Conservation (phyloP, 2,329 filamentous ascomycete species). For the Colletotrichum neosansevieriae region DNA sequence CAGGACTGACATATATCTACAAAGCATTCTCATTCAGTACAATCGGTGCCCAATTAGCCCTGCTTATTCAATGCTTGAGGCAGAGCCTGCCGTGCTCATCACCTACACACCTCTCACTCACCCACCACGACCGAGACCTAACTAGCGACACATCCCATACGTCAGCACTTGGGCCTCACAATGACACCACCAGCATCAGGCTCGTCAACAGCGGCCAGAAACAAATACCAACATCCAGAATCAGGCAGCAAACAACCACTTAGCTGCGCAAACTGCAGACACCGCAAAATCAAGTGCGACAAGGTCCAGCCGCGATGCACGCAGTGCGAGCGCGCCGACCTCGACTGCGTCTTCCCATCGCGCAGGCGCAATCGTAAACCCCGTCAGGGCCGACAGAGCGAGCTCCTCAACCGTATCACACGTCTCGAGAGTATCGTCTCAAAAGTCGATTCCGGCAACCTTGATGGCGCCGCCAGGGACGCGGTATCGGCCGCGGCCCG, state of each 20-base stretch:
- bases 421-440: constrained; percentile 61
- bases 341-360: constrained; percentile 61
- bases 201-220: neutral
- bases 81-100: constrained; percentile 15
- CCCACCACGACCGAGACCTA: constrained; percentile 6
- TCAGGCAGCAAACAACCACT: constrained; percentile 49
- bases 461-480: constrained; percentile 14
- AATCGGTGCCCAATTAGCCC: neutral
- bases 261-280: constrained; percentile 72
- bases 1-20: neutral
- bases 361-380: constrained; percentile 58
- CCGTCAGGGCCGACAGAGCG: constrained; percentile 55
- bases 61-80: constrained; percentile 17
- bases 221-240: constrained; percentile 16
- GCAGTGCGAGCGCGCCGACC: constrained; percentile 61
- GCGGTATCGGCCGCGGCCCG: constrained; percentile 1
- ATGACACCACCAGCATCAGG: constrained; percentile 32
- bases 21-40: neutral
- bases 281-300: constrained; percentile 72
- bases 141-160: constrained; percentile 30
- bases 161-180: constrained; percentile 5
- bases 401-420: constrained; percentile 58
- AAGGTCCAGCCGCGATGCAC: constrained; percentile 64
- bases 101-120: constrained; percentile 12
- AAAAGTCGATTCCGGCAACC: constrained; percentile 51